A percentile compares a stretch with the other conserved stretches of the same genome.
Evolutionary conservation across 441 rosid genomes (phyloP).

Genomic region (Gossypium aridum): DNA sequence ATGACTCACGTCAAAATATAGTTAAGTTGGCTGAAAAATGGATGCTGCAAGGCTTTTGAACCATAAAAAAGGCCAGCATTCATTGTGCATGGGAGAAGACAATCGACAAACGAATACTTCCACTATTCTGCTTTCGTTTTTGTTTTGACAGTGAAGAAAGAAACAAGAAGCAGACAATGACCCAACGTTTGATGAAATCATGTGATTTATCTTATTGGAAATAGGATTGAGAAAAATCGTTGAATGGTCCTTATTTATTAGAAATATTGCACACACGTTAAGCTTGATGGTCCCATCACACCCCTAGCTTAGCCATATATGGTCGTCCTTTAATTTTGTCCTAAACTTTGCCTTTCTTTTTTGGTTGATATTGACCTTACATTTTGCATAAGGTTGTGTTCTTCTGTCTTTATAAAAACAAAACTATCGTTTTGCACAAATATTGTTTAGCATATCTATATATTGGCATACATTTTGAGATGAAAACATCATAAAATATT

Average conservation of each 20-base stretch:
- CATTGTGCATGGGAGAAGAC: neutral
- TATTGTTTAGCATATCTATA: neutral
- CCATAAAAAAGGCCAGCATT: too few relatives aligned
- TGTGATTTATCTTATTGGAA: neutral
- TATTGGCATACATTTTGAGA: too few relatives aligned
- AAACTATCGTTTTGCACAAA: neutral
- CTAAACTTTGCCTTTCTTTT: neutral
- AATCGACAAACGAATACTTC: too few relatives aligned
- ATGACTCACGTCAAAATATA: too few relatives aligned
- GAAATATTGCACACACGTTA: neutral
- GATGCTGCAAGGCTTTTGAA: neutral
- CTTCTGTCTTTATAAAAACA: neutral
- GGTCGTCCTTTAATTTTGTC: neutral
- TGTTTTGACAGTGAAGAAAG: neutral
- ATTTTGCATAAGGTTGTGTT: neutral
- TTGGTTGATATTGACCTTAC: neutral
- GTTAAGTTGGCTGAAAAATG: neutral
- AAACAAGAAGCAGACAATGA: neutral
- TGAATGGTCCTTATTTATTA: neutral
- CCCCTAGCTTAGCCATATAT: neutral
- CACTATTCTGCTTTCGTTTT: neutral
- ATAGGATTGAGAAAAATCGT: neutral
- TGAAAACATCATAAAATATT: too few relatives aligned
- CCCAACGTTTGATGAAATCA: neutral
- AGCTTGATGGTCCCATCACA: neutral